Evolutionary conservation across 1,284 basidiomycete genomes (phyloP), one percentile per base, ranked within the genome.

Genomic region (Rhodotorula sp.): DNA sequence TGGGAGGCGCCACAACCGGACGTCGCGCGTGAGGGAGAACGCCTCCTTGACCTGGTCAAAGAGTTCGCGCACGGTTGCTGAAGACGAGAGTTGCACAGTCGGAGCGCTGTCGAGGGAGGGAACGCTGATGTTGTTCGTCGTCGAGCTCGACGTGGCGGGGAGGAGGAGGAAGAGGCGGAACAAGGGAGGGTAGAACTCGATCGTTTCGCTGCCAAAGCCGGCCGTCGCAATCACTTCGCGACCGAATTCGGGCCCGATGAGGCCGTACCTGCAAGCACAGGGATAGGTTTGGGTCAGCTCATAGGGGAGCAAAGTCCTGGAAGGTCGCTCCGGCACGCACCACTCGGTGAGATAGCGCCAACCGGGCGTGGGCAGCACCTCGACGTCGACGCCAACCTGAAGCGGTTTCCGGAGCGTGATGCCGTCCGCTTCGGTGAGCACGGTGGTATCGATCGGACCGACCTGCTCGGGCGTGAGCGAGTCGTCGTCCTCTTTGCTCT

Each of bases 141-240:
- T 15, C 45, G 44, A 17, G 64, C 69, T 6, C 66, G 68, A 20
- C 64, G 82, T 67, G 26, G 79, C 68, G 10, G 79, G 77, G 29
- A 79, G 70, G 29, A 83, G 75, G 45, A 79, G 72, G 77, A 89
- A 85, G 42, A 88, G 85, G 69, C 84, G 85, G 78, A 95, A 83
- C 48, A 83, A 82, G 3, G 89, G 88, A 24, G 93, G 93, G 66
- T 86, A 85, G 62, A 95, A 84, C 80, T 97, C 93, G 69, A 97
- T 82, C 33, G 46, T 51, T 18, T 72, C 71, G 44, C 53, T 56
- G 26, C 48, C 59, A 37, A 44, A 45, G 17, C 66, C 64, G 20
- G 54, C 67, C 44, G 75, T 73, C 7, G 83, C 81, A 69, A 93
- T 86, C 66, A 93, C 89, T 29, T 84, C 83, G 64, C 91, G 86